Percentiles rank a stretch among this genome's conserved stretches.
phyloP scores from a whole-genome alignment of 805 yeast species.

The Wickerhamomyces alni region DNA sequence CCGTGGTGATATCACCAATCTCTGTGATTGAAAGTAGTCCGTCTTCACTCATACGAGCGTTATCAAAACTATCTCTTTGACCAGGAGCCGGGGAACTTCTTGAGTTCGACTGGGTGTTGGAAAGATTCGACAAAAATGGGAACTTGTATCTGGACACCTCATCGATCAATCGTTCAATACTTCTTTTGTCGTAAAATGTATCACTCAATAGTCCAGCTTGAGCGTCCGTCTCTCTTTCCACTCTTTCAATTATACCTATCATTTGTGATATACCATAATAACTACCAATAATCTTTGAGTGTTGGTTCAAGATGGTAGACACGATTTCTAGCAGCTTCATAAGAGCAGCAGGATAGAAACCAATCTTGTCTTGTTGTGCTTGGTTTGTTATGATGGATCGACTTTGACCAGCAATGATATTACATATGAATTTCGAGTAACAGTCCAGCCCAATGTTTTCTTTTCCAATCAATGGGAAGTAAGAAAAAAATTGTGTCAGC shows the following conservation, averaged over 20 bases:
- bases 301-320: conserved; percentile 80
- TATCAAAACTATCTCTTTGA: conserved; percentile 22
- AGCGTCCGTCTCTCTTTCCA: conserved; percentile 87
- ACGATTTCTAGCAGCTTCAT: conserved; percentile 76
- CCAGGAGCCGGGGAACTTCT: conserved; percentile 14
- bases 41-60: conserved; percentile 26
- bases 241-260: conserved; percentile 58
- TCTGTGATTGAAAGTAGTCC: conserved; percentile 47
- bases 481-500: conserved; percentile 72
- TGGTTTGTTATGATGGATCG: conserved; percentile 52
- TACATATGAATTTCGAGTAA: conserved; percentile 82
- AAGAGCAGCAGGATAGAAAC: conserved; percentile 52
- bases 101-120: conserved; percentile 1
- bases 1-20: conserved; percentile 61
- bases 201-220: conserved; percentile 87
- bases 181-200: conserved; percentile 71
- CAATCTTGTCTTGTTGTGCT: conserved; percentile 36
- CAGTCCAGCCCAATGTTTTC: conserved; percentile 66
- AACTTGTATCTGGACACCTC: conserved; percentile 52
- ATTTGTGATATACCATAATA: conserved; percentile 66
- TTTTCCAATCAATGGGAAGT: conserved; percentile 82
- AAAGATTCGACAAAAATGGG: conserved; percentile 27
- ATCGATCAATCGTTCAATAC: conserved; percentile 47
- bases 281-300: conserved; percentile 66
- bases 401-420: conserved; percentile 74